These are phyloP conservation scores for Neophaeococcomyces mojaviensis DNA, from an alignment of 2,329 filamentous ascomycete genomes.

Conservation along the genomic window DNA sequence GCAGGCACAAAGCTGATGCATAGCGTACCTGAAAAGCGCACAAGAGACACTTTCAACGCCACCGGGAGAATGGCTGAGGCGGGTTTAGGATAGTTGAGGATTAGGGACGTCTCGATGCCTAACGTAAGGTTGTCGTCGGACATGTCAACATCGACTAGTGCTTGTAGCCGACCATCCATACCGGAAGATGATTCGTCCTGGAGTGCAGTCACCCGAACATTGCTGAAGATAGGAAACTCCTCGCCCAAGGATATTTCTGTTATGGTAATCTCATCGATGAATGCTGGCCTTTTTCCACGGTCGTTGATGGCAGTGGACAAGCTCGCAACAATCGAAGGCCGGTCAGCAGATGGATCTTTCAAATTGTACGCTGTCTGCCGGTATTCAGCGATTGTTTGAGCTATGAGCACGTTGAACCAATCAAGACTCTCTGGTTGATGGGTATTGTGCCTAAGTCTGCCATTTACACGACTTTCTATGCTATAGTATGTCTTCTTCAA, in stretches of 20 bases:
- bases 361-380: conserved; percentile 86
- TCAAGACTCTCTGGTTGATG: conserved; percentile 95
- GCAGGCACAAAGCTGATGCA: conserved; percentile 87
- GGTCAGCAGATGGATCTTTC: conserved; percentile 46
- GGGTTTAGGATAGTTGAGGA: conserved; percentile 90
- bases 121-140: conserved; percentile 87
- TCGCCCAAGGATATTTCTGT: conserved; percentile 91
- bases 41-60: conserved; percentile 81
- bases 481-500: conserved; percentile 97
- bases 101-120: conserved; percentile 84
- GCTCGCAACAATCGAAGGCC: conserved; percentile 66
- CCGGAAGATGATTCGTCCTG: conserved; percentile 36
- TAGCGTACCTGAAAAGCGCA: conserved; percentile 88
- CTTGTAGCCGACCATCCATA: conserved; percentile 73
- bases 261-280: conserved; percentile 86
- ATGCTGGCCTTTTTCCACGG: conserved; percentile 77
- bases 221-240: conserved; percentile 97
- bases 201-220: conserved; percentile 89
- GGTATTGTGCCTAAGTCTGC: conserved; percentile 50
- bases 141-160: conserved; percentile 92
- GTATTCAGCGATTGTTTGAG: conserved; percentile 93
- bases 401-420: conserved; percentile 97
- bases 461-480: conserved; percentile 33
- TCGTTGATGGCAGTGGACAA: conserved; percentile 82
- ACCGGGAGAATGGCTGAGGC: conserved; percentile 84